phyloP scores from a whole-genome alignment of 495 filamentous ascomycete genomes.

The Cenococcum geophilum region DNA sequence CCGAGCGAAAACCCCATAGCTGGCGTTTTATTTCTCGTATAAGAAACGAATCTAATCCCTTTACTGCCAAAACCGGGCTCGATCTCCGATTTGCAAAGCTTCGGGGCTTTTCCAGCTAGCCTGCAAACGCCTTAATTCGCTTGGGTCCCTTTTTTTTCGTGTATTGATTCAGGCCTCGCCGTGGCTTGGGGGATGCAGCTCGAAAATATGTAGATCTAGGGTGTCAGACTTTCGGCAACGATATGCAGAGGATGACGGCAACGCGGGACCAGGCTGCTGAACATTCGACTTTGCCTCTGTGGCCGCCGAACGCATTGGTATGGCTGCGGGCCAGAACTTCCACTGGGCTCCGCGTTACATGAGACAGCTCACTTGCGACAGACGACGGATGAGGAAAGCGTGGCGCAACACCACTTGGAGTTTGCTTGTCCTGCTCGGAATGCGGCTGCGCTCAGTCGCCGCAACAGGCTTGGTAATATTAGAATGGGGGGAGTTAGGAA shows the following conservation, averaged over 20 bases:
- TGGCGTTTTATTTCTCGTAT: slow-evolving; percentile 8
- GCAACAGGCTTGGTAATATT: neutral
- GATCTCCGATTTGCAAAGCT: neutral
- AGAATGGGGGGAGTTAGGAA: neutral
- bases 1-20: neutral
- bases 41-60: slow-evolving; percentile 1
- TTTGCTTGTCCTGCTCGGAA: neutral
- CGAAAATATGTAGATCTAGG: neutral
- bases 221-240: neutral
- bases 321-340: neutral
- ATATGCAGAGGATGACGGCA: neutral
- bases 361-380: slow-evolving; percentile 21
- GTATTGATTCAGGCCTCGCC: neutral
- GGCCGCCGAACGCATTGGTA: neutral
- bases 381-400: slow-evolving; percentile 17
- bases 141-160: neutral
- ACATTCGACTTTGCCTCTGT: neutral
- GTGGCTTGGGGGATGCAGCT: neutral
- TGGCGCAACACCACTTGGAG: neutral
- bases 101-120: slow-evolving; percentile 1
- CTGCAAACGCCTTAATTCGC: neutral
- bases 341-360: neutral
- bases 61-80: neutral
- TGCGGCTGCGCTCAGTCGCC: neutral
- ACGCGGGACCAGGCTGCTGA: neutral